Conservation (phyloP, 352 stramenopile genomes). For the Phytophthora foliorum region DNA sequence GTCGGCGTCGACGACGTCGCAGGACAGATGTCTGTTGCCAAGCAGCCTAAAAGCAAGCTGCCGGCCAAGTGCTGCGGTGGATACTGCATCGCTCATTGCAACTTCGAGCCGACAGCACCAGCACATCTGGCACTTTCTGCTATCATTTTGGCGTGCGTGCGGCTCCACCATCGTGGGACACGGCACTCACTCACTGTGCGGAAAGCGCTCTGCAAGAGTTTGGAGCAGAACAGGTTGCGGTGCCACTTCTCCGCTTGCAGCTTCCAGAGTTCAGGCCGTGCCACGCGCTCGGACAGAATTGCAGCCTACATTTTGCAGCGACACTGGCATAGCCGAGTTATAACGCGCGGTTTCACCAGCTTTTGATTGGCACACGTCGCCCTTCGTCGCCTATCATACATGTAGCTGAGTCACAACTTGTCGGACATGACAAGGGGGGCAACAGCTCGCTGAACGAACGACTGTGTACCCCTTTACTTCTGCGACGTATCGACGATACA, state of each 20-base stretch:
- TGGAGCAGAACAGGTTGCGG: slow-evolving; percentile 13
- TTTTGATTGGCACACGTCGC: too few species aligned
- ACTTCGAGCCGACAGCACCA: not conserved
- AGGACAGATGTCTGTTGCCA: slow-evolving; percentile 8
- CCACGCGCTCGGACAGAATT: too few species aligned
- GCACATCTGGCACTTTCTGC: slow-evolving; percentile 21
- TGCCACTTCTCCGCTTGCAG: slow-evolving; percentile 6
- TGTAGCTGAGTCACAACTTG: too few species aligned
- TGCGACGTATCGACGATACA: not conserved
- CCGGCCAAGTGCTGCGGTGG: not conserved
- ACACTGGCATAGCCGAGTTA: too few species aligned
- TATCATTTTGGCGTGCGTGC: slow-evolving; percentile 27
- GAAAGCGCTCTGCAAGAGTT: not conserved
- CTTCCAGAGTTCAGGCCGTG: not conserved
- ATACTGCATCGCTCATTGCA: slow-evolving; percentile 5
- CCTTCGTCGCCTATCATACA: too few species aligned
- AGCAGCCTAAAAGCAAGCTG: slow-evolving; percentile 12
- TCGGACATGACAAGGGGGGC: too few species aligned
- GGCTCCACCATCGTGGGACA: slow-evolving; percentile 36
- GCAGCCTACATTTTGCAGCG: too few species aligned
- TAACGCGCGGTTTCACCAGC: too few species aligned
- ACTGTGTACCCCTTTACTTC: too few species aligned
- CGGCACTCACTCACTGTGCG: slow-evolving; percentile 5
- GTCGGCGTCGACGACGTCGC: not conserved
- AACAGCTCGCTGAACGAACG: too few species aligned